A percentile compares a stretch with the other conserved stretches of the same genome.
These are phyloP conservation scores for Solanum tarijense DNA, from an alignment of 257 asterid genomes.

Conservation along the genomic window DNA sequence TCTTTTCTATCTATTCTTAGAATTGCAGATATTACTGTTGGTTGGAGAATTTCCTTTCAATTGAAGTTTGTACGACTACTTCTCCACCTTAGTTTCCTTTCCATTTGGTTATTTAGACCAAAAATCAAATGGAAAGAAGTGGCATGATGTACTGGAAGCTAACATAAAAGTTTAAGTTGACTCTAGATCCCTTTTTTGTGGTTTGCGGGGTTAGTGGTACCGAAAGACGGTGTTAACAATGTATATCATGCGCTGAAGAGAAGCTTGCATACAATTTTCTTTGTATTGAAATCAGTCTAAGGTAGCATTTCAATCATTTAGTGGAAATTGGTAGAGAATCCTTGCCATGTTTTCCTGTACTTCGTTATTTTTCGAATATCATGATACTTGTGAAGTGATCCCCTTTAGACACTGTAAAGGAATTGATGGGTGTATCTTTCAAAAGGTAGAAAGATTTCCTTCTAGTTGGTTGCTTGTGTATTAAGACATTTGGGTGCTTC, in stretches of 20 bases:
- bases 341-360: neutral
- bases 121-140: neutral
- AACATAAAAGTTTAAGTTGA: neutral
- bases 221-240: neutral
- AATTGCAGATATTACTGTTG: neutral
- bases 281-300: neutral
- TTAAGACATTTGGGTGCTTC: neutral
- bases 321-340: neutral
- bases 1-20: neutral
- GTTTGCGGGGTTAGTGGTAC: neutral
- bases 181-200: neutral
- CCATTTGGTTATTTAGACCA: neutral
- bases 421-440: neutral
- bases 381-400: neutral
- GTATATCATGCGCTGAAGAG: neutral
- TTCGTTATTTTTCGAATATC: neutral
- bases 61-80: neutral
- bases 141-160: neutral
- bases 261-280: neutral
- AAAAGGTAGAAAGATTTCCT: neutral
- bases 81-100: neutral
- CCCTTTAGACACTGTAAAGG: neutral
- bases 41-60: neutral
- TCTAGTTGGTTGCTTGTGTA: neutral
- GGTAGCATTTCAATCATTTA: neutral